Evolutionary conservation across 192 early-diverging fungal species (phyloP).

Genomic region (Radiomyces spectabilis): DNA sequence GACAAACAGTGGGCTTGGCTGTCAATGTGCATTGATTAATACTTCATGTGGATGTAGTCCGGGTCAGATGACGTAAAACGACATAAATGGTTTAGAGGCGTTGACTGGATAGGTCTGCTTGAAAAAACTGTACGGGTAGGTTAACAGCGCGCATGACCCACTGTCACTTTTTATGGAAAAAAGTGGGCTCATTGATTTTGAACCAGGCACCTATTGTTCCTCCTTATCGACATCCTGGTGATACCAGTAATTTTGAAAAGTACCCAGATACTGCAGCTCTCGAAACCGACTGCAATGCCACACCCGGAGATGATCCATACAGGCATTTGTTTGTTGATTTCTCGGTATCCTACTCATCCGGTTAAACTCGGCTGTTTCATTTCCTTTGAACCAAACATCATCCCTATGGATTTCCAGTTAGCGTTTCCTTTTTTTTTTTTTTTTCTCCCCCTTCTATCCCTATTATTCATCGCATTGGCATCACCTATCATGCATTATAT

Average conservation of each 20-base stretch:
- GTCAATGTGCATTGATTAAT: too few species aligned
- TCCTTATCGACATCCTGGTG: slow-evolving; percentile 77
- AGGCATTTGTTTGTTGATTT: slow-evolving; percentile 71
- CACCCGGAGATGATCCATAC: slow-evolving; percentile 65
- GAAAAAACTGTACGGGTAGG: slow-evolving; percentile 53
- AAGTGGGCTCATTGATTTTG: neutral
- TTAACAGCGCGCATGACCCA: too few species aligned
- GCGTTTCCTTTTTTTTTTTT: too few species aligned
- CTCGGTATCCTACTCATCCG: too few species aligned
- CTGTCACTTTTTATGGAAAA: too few species aligned
- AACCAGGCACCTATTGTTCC: slow-evolving; percentile 86
- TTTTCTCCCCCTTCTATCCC: too few species aligned
- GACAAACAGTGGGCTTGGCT: too few species aligned
- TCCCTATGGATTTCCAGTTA: too few species aligned
- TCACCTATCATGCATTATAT: too few species aligned
- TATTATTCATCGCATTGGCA: too few species aligned
- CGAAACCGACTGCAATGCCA: slow-evolving; percentile 41
- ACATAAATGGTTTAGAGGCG: slow-evolving; percentile 90
- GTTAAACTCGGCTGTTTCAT: too few species aligned
- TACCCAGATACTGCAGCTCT: slow-evolving; percentile 64
- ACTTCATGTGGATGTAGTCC: slow-evolving; percentile 41
- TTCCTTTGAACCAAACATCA: too few species aligned
- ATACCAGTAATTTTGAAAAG: slow-evolving; percentile 96
- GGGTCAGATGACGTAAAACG: slow-evolving; percentile 88
- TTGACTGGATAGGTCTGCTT: slow-evolving; percentile 87